Base-by-base conservation (phyloP, 768 basidiomycete species). In the Mycena alexandri region DNA sequence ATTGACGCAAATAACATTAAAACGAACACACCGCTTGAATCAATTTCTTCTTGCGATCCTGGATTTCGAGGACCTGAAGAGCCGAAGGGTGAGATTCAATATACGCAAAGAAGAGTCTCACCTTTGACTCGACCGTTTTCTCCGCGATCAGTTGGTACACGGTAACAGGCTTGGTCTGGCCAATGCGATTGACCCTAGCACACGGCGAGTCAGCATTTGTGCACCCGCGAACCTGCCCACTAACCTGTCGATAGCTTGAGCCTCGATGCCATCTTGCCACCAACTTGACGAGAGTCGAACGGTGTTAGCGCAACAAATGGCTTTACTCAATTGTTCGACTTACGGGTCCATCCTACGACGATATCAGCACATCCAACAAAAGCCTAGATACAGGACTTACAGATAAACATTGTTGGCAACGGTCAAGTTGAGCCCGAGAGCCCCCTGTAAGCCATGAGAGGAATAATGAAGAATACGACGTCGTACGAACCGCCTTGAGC, bases 71-170 rank as follows among this genome's bases (percentile, higher is more conserved):
- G 47, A 92, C 89, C 88, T 74, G 56, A 7, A 36, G 29, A 29
- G 16, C 22, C 33, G 50, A 38, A 43, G 48, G 41, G 21, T 29
- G 41, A 47, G 36, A 34, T 42, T 13, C 2, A 42, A 3, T 47
- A 16, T n/a, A 14, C 10, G 47, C 54, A 47, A 17, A 5, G 17
- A 41, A 36, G 21, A 19, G 33, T 71, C 34, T 5, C 17, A 90
- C 94, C 78, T 93, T 95, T 14, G 92, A 86, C 77, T 96, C 95
- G 1, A 96, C 90, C 0, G 95, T 96, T 72, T 95, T 85, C 72
- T 95, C 94, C 0, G 95, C 93, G 61, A 96, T 94, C 53, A 96
- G 80, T 72, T 96, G 95, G 74, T 95, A 96, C 21, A 96, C 94
- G 69, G 92, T 90, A 36, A 96, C 94, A 1, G 86, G 81, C 75